Conservation (phyloP, 345 rosid genomes). For the Conringia planisiliqua region DNA sequence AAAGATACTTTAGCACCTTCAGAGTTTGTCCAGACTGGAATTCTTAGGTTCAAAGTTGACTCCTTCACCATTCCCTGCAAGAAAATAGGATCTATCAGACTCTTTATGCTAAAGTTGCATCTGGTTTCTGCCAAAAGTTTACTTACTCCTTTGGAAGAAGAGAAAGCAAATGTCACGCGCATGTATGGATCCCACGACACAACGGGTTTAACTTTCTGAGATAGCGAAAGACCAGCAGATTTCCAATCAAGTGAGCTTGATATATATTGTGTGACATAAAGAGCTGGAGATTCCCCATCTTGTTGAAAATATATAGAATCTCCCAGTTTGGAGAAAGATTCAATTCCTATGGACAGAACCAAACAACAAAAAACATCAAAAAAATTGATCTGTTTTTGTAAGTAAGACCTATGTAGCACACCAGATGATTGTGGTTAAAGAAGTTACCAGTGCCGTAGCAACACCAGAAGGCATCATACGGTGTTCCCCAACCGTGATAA, state of each 20-base stretch:
- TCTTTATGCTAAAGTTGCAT: background rate
- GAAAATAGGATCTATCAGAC: conserved; percentile 13
- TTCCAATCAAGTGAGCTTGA: conserved; percentile 78
- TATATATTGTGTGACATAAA: conserved; percentile 75
- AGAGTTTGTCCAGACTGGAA: conserved; percentile 68
- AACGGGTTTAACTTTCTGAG: conserved; percentile 65
- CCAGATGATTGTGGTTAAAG: background rate
- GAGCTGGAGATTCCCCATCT: conserved; percentile 57
- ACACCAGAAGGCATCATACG: conserved; percentile 80
- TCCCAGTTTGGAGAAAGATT: conserved; percentile 91
- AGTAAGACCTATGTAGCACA: background rate
- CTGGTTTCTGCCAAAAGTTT: background rate
- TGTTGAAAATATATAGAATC: conserved; percentile 91
- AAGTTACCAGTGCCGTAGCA: conserved; percentile 88
- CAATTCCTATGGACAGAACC: conserved; percentile 49
- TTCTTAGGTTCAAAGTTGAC: conserved; percentile 66
- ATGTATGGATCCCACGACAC: conserved; percentile 66
- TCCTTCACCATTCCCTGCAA: conserved; percentile 45
- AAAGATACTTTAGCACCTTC: conserved; percentile 55
- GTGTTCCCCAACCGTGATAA: conserved; percentile 87
- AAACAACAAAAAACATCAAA: background rate
- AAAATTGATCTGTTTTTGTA: background rate
- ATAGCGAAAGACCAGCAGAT: conserved; percentile 45
- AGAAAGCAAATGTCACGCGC: conserved; percentile 47
- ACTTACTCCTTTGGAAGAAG: conserved; percentile 56